phyloP scores from a whole-genome alignment of 2,329 filamentous ascomycete species.

The Claviceps sp. region DNA sequence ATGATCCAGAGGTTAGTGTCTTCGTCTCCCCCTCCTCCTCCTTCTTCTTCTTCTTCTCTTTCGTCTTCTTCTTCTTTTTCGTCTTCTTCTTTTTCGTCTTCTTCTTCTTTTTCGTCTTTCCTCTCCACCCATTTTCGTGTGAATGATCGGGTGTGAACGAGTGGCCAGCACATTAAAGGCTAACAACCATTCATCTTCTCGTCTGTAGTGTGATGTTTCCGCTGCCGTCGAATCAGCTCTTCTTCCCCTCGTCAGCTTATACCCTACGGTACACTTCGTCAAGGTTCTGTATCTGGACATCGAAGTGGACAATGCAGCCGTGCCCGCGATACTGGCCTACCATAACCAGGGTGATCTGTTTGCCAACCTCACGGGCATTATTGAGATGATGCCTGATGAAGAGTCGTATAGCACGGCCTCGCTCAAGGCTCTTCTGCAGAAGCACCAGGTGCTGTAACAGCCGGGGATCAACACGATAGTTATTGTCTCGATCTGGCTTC shows the following conservation, averaged over 20 bases:
- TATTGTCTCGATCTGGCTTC: background rate
- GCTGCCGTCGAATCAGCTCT: constrained; percentile 68
- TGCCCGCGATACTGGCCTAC: constrained; percentile 83
- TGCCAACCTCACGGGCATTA: constrained; percentile 74
- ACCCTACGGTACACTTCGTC: constrained; percentile 70
- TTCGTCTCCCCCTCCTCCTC: background rate
- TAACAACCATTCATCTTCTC: background rate
- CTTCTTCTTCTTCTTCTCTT: background rate
- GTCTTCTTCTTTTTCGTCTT: background rate
- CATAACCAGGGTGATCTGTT: constrained; percentile 78
- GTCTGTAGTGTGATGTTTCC: constrained; percentile 61
- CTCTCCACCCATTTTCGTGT: background rate
- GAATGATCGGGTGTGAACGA: background rate
- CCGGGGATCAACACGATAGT: no score
- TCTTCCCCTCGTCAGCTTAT: constrained; percentile 54
- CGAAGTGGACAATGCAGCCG: constrained; percentile 79
- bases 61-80: background rate
- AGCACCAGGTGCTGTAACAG: constrained; percentile 36
- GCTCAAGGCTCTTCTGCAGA: constrained; percentile 37
- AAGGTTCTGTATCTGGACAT: constrained; percentile 86
- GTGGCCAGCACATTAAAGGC: background rate
- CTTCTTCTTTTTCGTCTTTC: constrained; percentile 5
- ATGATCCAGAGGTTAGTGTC: constrained; percentile 63
- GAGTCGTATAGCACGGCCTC: constrained; percentile 43
- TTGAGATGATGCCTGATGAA: constrained; percentile 69